Evolutionary conservation across 2,329 filamentous ascomycete genomes (phyloP), one percentile per base, ranked within the genome.

Genomic region (Aspergillus sojae): DNA sequence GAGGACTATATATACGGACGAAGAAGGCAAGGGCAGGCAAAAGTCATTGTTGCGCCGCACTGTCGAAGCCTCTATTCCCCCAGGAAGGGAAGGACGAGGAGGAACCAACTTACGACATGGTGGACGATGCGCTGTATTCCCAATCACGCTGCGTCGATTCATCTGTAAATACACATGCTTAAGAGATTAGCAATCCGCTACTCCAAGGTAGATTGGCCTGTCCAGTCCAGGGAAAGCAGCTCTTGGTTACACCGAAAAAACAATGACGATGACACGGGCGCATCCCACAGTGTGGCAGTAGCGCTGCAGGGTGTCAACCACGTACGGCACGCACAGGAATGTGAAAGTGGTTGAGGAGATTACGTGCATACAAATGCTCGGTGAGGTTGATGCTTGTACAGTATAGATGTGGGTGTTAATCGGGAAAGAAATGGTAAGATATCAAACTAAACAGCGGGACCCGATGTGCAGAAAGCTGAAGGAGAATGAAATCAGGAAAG

Each of bases 61-160:
- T 19, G 36, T 48, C 46, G 45, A 52, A 30, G 52, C 50, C 23
- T 39, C 58, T 60, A n/a, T 41, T 41, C 7, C 46, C 46, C 52
- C 4, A 26, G 59, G 16, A 41, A n/a, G 39, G 62, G 62, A 61
- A 63, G 64, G 61, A 68, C 58, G 64, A 65, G 58, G 50, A 62
- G 66, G 67, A 68, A 79, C 34, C 34, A 36, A 41, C 77, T 79
- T 77, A 79, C 77, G 77, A 78, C 77, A 79, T 79, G 67, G 69
- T 77, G 72, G 73, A 74, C 64, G 70, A 73, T 70, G 72, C 67
- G 67, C 67, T 69, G 65, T 69, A 65, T 70, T 71, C 68, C 71
- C 74, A 75, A 75, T 74, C 76, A 75, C 71, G 68, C 69, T 68
- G 68, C 67, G 71, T 65, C 70, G 70, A 73, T 72, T 77, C 75